Conservation (phyloP, 441 rosid genomes). For the Euphorbia corollata region DNA sequence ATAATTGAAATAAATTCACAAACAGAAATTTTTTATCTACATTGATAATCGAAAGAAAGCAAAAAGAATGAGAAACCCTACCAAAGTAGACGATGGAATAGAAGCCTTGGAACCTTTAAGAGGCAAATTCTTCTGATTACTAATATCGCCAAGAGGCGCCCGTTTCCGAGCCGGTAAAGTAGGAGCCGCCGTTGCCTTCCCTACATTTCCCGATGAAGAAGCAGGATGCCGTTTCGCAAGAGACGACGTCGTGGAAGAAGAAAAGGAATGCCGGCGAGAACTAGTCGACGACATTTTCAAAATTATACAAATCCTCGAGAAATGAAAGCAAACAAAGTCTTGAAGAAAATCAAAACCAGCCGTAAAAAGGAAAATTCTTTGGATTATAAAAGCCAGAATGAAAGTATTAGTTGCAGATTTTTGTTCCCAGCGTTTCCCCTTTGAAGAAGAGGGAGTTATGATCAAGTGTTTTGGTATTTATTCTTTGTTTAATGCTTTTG, state of each 20-base stretch:
- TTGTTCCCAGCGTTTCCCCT: conserved; percentile 1
- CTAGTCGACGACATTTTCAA: conserved; percentile 45
- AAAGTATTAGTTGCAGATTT: conserved; percentile 9
- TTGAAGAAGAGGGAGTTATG: conserved; percentile 11
- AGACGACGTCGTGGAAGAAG: conserved; percentile 70
- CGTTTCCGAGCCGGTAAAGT: conserved; percentile 54
- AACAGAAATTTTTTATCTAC: neutral
- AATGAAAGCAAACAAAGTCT: neutral
- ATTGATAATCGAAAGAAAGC: neutral
- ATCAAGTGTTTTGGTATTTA: conserved; percentile 21
- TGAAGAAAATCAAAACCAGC: neutral
- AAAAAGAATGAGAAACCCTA: conserved; percentile 24
- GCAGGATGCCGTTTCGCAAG: conserved; percentile 60
- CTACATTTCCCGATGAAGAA: conserved; percentile 34
- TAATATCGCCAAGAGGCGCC: conserved; percentile 70
- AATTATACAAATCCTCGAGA: conserved; percentile 1
- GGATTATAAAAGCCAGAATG: conserved; percentile 13
- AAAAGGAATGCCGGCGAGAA: conserved; percentile 62
- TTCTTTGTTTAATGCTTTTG: conserved; percentile 24
- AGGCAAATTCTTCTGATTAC: conserved; percentile 47
- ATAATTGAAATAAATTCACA: neutral
- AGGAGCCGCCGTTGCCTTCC: conserved; percentile 26
- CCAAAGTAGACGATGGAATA: conserved; percentile 27
- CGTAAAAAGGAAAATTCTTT: neutral
- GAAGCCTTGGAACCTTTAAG: conserved; percentile 13